phyloP scores from a whole-genome alignment of 305 asterid species.

The Caryopteris hybrid region DNA sequence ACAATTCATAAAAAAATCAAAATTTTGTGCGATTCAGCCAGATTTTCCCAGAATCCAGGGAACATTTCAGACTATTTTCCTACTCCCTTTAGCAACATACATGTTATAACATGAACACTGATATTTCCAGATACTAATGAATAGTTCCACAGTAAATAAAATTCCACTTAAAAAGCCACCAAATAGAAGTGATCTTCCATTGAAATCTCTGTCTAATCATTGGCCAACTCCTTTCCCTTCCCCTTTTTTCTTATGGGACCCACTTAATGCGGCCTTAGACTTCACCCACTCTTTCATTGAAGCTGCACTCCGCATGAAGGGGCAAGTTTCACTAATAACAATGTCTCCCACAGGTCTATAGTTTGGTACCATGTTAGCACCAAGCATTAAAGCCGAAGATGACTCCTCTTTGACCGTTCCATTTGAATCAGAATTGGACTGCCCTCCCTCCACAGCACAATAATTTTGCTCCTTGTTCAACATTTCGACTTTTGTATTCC shows the following conservation, averaged over 20 bases:
- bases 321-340: conserved; percentile 46
- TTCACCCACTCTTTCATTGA: conserved; percentile 75
- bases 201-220: background rate
- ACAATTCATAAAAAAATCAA: no score
- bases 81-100: no score
- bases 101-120: no score
- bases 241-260: conserved; percentile 51
- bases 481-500: conserved; percentile 7
- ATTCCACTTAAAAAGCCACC: no score
- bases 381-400: conserved; percentile 5
- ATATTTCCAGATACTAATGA: no score
- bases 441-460: conserved; percentile 10
- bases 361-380: conserved; percentile 2
- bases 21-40: no score
- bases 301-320: conserved; percentile 67
- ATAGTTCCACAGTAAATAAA: no score
- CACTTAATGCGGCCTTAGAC: conserved; percentile 57
- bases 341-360: conserved; percentile 26
- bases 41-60: no score
- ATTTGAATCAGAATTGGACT: conserved; percentile 14
- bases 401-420: conserved; percentile 10
- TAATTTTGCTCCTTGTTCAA: conserved; percentile 17
- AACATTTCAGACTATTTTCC: no score
- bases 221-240: conserved; percentile 18
- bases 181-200: no score